Evolutionary conservation across 2,329 filamentous ascomycete species (phyloP).

Genomic region (Neurospora crassa): DNA sequence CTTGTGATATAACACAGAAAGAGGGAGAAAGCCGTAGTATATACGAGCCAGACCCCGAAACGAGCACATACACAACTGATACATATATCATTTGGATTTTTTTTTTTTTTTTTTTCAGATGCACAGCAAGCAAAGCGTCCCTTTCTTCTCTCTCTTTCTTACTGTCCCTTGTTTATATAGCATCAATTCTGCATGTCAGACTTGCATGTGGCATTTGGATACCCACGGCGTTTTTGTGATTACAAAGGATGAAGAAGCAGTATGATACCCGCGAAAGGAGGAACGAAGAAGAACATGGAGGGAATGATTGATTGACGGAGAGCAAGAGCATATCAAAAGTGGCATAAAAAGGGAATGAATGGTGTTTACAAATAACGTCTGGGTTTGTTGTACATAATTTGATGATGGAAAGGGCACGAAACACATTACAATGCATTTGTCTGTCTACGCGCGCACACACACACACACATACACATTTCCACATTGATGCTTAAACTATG

Average conservation of each 20-base stretch:
- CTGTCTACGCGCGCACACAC: too few species aligned
- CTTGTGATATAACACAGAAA: background rate
- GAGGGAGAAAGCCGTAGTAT: background rate
- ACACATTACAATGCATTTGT: too few species aligned
- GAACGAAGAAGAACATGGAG: background rate
- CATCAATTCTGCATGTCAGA: background rate
- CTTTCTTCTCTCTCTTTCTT: background rate
- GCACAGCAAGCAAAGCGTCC: background rate
- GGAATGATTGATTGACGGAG: background rate
- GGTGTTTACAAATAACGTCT: too few species aligned
- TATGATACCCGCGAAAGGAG: background rate
- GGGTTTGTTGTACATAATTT: too few species aligned
- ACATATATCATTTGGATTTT: background rate
- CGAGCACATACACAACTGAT: background rate
- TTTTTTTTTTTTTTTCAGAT: background rate
- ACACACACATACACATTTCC: too few species aligned
- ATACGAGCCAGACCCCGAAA: background rate
- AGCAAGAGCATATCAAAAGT: too few species aligned
- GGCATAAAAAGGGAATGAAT: too few species aligned
- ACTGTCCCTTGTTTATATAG: background rate
- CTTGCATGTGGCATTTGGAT: background rate
- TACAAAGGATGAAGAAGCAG: background rate
- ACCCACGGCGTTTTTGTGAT: conserved; percentile 1
- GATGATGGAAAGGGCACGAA: too few species aligned
- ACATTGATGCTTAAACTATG: too few species aligned